Evolutionary conservation across 805 yeast species (phyloP).

Genomic region (Wickerhamiella galacta): DNA sequence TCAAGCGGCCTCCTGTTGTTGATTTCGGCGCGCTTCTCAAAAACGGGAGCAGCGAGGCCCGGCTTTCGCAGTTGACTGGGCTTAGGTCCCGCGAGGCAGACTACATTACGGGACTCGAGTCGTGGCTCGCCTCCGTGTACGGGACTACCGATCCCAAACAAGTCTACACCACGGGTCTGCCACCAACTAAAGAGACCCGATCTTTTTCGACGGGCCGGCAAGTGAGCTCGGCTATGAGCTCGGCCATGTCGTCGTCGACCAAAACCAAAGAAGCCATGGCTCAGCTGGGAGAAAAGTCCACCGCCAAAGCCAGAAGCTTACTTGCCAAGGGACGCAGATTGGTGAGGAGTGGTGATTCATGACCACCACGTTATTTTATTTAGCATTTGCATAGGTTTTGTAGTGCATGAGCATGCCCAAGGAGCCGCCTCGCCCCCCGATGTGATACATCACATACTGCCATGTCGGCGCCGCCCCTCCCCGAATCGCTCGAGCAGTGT

Average conservation of each 20-base stretch:
- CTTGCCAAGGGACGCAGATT: conserved; percentile 20
- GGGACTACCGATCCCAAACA: conserved; percentile 5
- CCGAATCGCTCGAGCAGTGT: no score
- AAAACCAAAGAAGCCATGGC: conserved; percentile 17
- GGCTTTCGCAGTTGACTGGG: conserved; percentile 16
- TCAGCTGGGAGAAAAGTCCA: conserved; percentile 20
- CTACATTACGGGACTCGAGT: conserved; percentile 20
- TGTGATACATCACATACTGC: no score
- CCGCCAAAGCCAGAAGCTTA: conserved; percentile 19
- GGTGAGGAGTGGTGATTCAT: conserved; percentile 8
- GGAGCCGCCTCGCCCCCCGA: no score
- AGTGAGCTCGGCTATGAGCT: conserved; percentile 13
- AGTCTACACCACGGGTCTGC: conserved; percentile 17
- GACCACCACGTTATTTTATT: no score
- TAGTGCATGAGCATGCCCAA: no score
- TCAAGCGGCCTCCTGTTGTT: conserved; percentile 20
- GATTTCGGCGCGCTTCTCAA: conserved; percentile 20
- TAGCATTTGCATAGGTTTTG: no score
- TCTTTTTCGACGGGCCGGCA: conserved; percentile 16
- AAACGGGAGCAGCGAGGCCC: conserved; percentile 15
- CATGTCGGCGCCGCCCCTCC: no score
- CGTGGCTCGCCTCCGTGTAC: conserved; percentile 18
- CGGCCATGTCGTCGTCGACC: conserved; percentile 10
- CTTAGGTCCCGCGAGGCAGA: conserved; percentile 20
- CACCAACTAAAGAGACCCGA: conserved; percentile 16